phyloP scores from a whole-genome alignment of 352 stramenopile genomes.

The Phytophthora kernoviae region DNA sequence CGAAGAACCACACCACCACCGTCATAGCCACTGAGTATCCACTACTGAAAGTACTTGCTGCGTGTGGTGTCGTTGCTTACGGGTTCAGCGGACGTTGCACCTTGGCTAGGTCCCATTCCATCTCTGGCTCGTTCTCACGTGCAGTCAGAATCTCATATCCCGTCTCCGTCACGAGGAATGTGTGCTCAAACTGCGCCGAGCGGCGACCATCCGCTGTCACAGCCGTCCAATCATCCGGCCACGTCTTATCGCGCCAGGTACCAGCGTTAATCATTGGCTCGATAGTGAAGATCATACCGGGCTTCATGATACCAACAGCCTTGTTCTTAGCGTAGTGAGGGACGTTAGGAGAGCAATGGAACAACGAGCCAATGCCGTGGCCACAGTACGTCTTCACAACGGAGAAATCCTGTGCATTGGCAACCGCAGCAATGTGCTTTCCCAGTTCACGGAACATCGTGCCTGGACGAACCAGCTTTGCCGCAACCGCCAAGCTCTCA shows the following conservation, averaged over 20 bases:
- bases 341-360: slow-evolving; percentile 97
- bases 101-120: slow-evolving; percentile 84
- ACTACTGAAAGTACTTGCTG: slow-evolving; percentile 3
- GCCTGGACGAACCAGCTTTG: slow-evolving; percentile 91
- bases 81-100: slow-evolving; percentile 59
- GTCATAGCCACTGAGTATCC: slow-evolving; percentile 10
- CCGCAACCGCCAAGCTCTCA: slow-evolving; percentile 85
- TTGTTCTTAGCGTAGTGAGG: slow-evolving; percentile 99
- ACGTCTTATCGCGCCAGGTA: slow-evolving; percentile 90
- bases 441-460: slow-evolving; percentile 96
- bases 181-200: slow-evolving; percentile 98
- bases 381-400: slow-evolving; percentile 97
- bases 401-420: slow-evolving; percentile 80
- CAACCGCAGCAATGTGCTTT: slow-evolving; percentile 89
- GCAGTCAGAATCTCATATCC: slow-evolving; percentile 98
- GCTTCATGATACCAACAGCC: slow-evolving; percentile 96
- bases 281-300: slow-evolving; percentile 99
- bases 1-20: not conserved
- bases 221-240: slow-evolving; percentile 98
- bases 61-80: not conserved
- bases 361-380: slow-evolving; percentile 96
- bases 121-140: slow-evolving; percentile 83
- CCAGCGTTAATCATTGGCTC: slow-evolving; percentile 99
- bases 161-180: slow-evolving; percentile 97
- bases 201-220: slow-evolving; percentile 95